These are phyloP conservation scores for Diaporthe sp. DNA, from an alignment of 2,329 filamentous ascomycete species.

Conservation along the genomic window DNA sequence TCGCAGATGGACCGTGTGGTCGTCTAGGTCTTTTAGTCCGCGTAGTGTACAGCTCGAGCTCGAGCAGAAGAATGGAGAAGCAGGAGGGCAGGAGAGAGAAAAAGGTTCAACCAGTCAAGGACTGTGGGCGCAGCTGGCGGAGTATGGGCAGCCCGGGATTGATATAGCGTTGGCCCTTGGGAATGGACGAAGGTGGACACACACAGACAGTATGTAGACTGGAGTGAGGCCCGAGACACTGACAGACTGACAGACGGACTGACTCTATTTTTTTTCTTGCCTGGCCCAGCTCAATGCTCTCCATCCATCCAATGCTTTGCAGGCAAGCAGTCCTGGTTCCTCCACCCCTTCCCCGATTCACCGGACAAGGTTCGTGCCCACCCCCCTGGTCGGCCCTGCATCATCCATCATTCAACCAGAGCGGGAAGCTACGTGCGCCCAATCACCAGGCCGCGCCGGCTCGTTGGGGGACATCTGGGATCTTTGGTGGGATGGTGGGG, in stretches of 20 bases:
- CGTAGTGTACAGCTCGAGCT: constrained; percentile 18
- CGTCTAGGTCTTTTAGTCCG: constrained; percentile 18
- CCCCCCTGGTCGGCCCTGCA: constrained; percentile 34
- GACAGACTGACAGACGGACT: constrained; percentile 3
- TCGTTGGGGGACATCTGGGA: constrained; percentile 38
- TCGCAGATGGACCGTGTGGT: constrained; percentile 5
- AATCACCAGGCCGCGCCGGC: constrained; percentile 31
- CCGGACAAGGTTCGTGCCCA: constrained; percentile 24
- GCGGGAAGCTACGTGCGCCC: constrained; percentile 26
- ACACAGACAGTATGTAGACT: constrained; percentile 1
- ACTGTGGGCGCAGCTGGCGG: constrained; percentile 1
- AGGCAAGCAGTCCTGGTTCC: not conserved
- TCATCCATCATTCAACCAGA: constrained; percentile 34
- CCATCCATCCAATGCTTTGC: not conserved
- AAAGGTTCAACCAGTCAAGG: constrained; percentile 27
- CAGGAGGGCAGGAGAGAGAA: not conserved
- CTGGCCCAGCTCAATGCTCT: not conserved
- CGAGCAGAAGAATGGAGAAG: constrained; percentile 18
- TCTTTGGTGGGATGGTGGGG: constrained; percentile 40
- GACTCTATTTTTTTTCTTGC: not conserved
- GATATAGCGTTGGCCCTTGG: constrained; percentile 19
- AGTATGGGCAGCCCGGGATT: constrained; percentile 19
- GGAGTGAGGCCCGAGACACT: constrained; percentile 21
- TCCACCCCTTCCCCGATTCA: constrained; percentile 22
- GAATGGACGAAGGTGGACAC: not conserved